A percentile compares a stretch with the other conserved stretches of the same genome.
Conservation (phyloP, 2,329 filamentous ascomycete genomes). For the Xylariaceae sp. region DNA sequence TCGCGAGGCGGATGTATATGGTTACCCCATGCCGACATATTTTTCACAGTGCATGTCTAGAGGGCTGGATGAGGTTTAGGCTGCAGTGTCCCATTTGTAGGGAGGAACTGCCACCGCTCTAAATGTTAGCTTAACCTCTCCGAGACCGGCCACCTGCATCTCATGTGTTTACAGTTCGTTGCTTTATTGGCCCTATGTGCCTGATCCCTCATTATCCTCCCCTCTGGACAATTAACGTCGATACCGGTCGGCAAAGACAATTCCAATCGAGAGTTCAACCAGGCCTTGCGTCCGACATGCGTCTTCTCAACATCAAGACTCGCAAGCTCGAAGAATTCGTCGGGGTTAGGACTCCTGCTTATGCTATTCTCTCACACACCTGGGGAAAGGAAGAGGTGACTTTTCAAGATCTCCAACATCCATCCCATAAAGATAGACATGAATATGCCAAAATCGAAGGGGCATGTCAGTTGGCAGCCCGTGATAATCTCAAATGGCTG, state of each 20-base stretch:
- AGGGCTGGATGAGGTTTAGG: constrained; percentile 94
- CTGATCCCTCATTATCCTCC: no score
- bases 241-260: neutral
- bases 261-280: no score
- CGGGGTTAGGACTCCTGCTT: neutral
- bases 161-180: neutral
- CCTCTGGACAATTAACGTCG: neutral
- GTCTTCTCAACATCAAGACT: constrained; percentile 12
- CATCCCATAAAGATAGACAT: neutral
- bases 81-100: constrained; percentile 95
- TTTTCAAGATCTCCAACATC: constrained; percentile 22
- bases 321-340: constrained; percentile 12
- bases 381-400: constrained; percentile 25
- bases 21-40: constrained; percentile 96
- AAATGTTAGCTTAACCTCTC: constrained; percentile 30
- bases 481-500: constrained; percentile 13
- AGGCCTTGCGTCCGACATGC: no score
- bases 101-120: constrained; percentile 86
- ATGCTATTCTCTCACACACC: constrained; percentile 27
- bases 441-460: constrained; percentile 24
- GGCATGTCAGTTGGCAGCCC: constrained; percentile 13
- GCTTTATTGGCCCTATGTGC: neutral
- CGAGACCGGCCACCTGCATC: neutral
- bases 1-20: constrained; percentile 89
- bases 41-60: constrained; percentile 89